Evolutionary conservation across 1,284 basidiomycete genomes (phyloP), one percentile per base, ranked within the genome.

Genomic region (Rhodotorula sp.): DNA sequence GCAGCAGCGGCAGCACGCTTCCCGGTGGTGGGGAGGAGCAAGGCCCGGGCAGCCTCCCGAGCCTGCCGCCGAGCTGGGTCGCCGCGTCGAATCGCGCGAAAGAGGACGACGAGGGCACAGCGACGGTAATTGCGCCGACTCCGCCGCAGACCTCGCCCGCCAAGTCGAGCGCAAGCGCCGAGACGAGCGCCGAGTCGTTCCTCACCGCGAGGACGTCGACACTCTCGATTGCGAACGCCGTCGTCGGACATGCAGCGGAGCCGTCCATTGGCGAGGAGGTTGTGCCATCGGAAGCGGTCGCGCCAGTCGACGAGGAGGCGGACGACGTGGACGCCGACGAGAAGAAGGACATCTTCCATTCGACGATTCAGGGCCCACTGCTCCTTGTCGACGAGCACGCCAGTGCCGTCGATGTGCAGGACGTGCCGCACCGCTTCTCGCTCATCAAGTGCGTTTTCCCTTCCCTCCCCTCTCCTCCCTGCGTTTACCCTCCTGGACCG

Each of bases 391-490:
- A 64, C 34, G 36, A 51, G 2, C 64, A 44, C 3, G 21, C 44
- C 44, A 17, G 44, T n/a, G n/a, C n/a, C 44, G n/a, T 61, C 64
- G 88, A 12, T 90, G 77, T 89, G 71, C 21, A 87, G 86, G 8
- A 44, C 25, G 50, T 59, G 2, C 70, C 66, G 1, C 92, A 95
- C 81, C 88, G 93, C 36, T 95, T 95, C 83, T 90, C 92, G 19
- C 84, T 94, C 48, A 86, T 94, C 74, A 91, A 90, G 80, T 67
- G 21, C 37, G 60, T 62, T 10, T 2, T 15, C 7, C 32, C 25
- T 48, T 2, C 1, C 10, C 8, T 25, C 0, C n/a, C 9, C 27
- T 6, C 34, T 19, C 10, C 37, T 21, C 1, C n/a, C 22, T n/a
- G 27, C 6, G 19, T 6, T 8, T 9, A 0, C 32, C 8, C 44